Evolutionary conservation across 805 yeast species (phyloP), one percentile per base, ranked within the genome.

Genomic region (Suhomyces xylopsoci): DNA sequence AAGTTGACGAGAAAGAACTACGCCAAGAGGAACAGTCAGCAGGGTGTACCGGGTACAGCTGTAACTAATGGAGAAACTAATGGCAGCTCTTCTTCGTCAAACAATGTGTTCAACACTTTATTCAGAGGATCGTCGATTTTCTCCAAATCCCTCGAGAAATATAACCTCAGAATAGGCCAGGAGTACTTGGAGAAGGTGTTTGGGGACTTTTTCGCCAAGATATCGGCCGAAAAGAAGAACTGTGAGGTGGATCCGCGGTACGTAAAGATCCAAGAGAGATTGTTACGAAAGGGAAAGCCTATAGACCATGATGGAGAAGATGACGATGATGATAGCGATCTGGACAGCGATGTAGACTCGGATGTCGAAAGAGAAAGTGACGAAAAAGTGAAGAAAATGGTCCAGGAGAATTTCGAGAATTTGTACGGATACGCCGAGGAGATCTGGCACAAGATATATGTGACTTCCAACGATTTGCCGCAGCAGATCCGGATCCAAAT

Each of bases 101-200:
- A 67, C 52, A 71, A 71, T 56, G 76, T 70, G 2, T 71, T 71
- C 60, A 71, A 71, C 54, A 71, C 76, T 0, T 58, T 71, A 14
- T 93, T 93, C 62, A 77, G 99, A 59, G 97, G 97, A 0, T 88
- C 90, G 52, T 84, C 96, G 1, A 77, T 93, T 4, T 76, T 94
- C 55, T 85, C 97, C 0, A 89, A 89, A 64, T 79, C 96, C 0
- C 66, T 92, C 51, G 99, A 93, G 61, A 77, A 81, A 54, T 90
- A 84, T 63, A 85, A 88, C 64, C 77, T 86, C 41, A 73, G 93
- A 61, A 76, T 87, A 17, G 98, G 98, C 0, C 86, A 82, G 54
- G 91, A 86, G 54, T 90, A 89, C 62, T 65, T 94, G 32, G 87
- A 86, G 52, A 80, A 80, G 57, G 82, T 88, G 3, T 77, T 93